Evolutionary conservation across 164 flowering plant genomes (phyloP).

Genomic region (Buxus sempervirens): DNA sequence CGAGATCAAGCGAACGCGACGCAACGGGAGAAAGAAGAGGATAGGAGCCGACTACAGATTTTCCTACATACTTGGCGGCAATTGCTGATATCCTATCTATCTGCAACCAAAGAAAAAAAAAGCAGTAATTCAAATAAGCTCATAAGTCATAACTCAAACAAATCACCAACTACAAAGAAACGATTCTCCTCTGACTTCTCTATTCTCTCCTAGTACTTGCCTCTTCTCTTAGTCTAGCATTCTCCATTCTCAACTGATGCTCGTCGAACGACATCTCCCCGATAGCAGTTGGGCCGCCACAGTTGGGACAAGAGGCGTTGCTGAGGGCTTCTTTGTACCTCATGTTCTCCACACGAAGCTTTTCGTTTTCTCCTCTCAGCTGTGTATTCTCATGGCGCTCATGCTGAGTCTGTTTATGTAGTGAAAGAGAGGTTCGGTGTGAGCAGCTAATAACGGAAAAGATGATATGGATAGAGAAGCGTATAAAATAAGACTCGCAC

Average conservation of each 20-base stretch:
- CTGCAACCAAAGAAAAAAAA: conserved; percentile 28
- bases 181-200: too few species aligned
- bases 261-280: conserved; percentile 96
- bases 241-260: conserved; percentile 81
- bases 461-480: too few species aligned
- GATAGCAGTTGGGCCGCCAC: conserved; percentile 83
- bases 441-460: neutral
- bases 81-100: conserved; percentile 81
- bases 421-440: neutral
- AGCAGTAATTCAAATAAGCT: neutral
- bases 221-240: conserved; percentile 84
- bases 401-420: conserved; percentile 71
- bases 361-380: conserved; percentile 72
- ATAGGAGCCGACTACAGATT: conserved; percentile 48
- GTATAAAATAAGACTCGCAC: too few species aligned
- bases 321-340: conserved; percentile 74
- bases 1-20: conserved; percentile 67
- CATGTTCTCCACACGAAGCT: conserved; percentile 75
- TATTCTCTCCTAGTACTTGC: conserved; percentile 21
- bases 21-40: conserved; percentile 32
- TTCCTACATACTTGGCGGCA: conserved; percentile 86
- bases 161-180: too few species aligned
- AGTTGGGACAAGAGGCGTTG: conserved; percentile 75
- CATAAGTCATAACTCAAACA: too few species aligned
- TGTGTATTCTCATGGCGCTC: conserved; percentile 77